These are phyloP conservation scores for Fraxinus greggii DNA, from an alignment of 305 asterid species.

Conservation along the genomic window DNA sequence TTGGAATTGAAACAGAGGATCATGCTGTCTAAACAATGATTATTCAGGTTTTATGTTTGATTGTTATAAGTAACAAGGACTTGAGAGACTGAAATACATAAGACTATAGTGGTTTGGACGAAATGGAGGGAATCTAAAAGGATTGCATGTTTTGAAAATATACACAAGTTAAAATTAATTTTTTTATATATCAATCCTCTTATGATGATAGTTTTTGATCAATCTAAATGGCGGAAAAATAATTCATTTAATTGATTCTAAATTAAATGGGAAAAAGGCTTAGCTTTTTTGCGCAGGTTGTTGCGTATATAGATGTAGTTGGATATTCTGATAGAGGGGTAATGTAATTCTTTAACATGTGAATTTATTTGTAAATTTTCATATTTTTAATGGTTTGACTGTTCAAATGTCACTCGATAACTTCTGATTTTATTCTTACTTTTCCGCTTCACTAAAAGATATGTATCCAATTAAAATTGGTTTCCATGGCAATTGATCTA, in stretches of 20 bases:
- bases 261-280: not conserved
- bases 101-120: not conserved
- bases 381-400: not conserved
- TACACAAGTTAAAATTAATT: no score
- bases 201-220: not conserved
- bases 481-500: slow-evolving; percentile 19
- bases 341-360: not conserved
- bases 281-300: not conserved
- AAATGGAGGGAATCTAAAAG: not conserved
- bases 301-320: not conserved
- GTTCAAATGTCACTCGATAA: not conserved
- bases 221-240: not conserved
- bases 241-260: not conserved
- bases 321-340: not conserved
- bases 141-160: not conserved
- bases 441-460: not conserved
- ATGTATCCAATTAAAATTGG: not conserved
- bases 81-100: not conserved
- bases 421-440: not conserved
- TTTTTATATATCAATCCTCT: not conserved
- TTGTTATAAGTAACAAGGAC: not conserved
- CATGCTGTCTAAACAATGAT: not conserved
- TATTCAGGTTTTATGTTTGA: not conserved
- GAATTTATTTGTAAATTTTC: not conserved
- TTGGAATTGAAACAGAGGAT: not conserved